A percentile compares a stretch with the other conserved stretches of the same genome.
These are phyloP conservation scores for Tephrocybe sp. DNA, from an alignment of 768 basidiomycete species.

Conservation along the genomic window DNA sequence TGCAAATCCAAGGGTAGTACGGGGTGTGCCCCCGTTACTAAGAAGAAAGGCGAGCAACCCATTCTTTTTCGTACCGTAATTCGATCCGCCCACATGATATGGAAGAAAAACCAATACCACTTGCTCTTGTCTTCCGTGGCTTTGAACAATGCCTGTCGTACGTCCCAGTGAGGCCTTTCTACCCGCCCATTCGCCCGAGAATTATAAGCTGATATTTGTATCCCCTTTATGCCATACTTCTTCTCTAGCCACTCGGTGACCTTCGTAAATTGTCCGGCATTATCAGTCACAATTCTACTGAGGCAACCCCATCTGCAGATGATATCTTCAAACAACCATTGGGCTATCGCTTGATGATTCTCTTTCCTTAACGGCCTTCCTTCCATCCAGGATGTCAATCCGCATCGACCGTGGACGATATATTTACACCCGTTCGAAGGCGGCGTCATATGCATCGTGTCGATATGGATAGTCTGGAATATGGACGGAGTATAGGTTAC, in stretches of 20 bases:
- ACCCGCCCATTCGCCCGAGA: slow-evolving; percentile 36
- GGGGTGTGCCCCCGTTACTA: slow-evolving; percentile 31
- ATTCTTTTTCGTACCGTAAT: slow-evolving; percentile 26
- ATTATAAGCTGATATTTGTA: slow-evolving; percentile 41
- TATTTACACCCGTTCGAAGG: slow-evolving; percentile 21
- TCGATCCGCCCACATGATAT: slow-evolving; percentile 31
- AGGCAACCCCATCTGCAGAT: no score
- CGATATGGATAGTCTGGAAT: no score
- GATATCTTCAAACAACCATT: no score
- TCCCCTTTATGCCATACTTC: slow-evolving; percentile 33
- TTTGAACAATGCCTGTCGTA: no score
- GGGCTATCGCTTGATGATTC: no score
- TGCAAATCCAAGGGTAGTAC: slow-evolving; percentile 29
- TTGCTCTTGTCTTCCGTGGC: no score
- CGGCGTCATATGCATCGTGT: slow-evolving; percentile 27
- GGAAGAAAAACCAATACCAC: no score
- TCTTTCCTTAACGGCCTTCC: slow-evolving; percentile 14
- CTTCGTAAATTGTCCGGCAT: no score
- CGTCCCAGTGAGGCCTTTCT: no score
- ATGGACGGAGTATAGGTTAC: slow-evolving; percentile 23
- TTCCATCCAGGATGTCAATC: no score
- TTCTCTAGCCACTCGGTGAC: slow-evolving; percentile 9
- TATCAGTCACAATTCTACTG: no score
- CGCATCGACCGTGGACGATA: no score
- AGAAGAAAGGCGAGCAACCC: slow-evolving; percentile 33